These are phyloP conservation scores for Pascua guehoae DNA, from an alignment of 1,284 basidiomycete genomes.

Conservation along the genomic window DNA sequence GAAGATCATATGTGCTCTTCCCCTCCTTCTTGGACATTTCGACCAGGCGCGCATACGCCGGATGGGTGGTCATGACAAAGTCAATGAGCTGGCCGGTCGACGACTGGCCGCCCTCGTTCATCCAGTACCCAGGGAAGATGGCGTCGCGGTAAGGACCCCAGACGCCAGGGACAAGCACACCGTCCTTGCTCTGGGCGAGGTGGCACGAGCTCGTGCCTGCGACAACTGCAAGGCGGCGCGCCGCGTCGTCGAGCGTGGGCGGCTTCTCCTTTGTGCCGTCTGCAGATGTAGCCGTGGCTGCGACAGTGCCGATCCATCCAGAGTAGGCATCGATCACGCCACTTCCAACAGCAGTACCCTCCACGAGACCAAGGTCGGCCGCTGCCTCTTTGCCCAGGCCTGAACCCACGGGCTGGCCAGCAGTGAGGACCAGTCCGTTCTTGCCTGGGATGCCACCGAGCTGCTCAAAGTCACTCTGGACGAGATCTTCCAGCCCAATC, in stretches of 20 bases:
- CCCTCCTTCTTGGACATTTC: constrained; percentile 54
- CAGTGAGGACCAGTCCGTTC: constrained; percentile 68
- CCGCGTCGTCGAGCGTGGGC: constrained; percentile 66
- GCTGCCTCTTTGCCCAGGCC: constrained; percentile 79
- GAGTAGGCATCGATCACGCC: constrained; percentile 97
- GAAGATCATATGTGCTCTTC: constrained; percentile 56
- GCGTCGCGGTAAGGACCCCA: constrained; percentile 90
- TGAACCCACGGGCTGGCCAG: constrained; percentile 82
- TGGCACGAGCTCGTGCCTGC: constrained; percentile 97
- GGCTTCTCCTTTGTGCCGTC: constrained; percentile 50
- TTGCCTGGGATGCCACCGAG: constrained; percentile 67
- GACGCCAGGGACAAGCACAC: constrained; percentile 34
- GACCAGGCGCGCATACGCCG: constrained; percentile 69
- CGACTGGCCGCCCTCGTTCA: constrained; percentile 98
- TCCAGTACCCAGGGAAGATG: constrained; percentile 93
- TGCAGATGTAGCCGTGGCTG: constrained; percentile 64
- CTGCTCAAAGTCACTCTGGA: constrained; percentile 64
- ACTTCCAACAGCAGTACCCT: constrained; percentile 91
- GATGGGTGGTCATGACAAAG: constrained; percentile 89
- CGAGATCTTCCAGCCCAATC: constrained; percentile 58
- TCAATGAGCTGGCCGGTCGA: constrained; percentile 98
- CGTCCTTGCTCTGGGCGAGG: constrained; percentile 74
- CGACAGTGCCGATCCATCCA: constrained; percentile 97
- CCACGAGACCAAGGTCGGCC: constrained; percentile 73
- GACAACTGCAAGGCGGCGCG: constrained; percentile 80